A percentile compares a stretch with the other conserved stretches of the same genome.
Evolutionary conservation across 129 eudicot species (phyloP).

Genomic region (Centrapalus pauciflorus): DNA sequence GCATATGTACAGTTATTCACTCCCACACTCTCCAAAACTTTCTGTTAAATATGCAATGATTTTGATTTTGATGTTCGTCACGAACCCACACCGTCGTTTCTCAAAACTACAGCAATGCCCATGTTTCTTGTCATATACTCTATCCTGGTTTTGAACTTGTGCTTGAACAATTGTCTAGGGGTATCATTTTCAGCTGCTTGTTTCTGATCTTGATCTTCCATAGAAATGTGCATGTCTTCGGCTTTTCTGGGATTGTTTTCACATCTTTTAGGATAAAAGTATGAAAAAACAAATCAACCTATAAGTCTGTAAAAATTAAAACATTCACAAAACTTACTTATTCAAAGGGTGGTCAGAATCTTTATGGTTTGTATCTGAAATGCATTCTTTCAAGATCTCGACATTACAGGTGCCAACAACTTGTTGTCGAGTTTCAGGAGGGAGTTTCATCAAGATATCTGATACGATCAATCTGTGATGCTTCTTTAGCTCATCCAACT

Average conservation of each 20-base stretch:
- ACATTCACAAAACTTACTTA: slow-evolving; percentile 35
- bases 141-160: slow-evolving; percentile 21
- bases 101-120: slow-evolving; percentile 50
- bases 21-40: slow-evolving; percentile 2
- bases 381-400: slow-evolving; percentile 23
- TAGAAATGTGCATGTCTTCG: slow-evolving; percentile 7
- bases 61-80: slow-evolving; percentile 6
- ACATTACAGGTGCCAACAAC: slow-evolving; percentile 37
- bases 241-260: slow-evolving; percentile 22
- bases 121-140: slow-evolving; percentile 22
- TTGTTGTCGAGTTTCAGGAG: slow-evolving; percentile 41
- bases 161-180: slow-evolving; percentile 18
- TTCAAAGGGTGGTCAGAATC: slow-evolving; percentile 11
- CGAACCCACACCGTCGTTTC: slow-evolving; percentile 27
- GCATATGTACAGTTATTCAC: slow-evolving; percentile 45
- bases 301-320: slow-evolving; percentile 9
- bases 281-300: slow-evolving; percentile 15
- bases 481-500: slow-evolving; percentile 62
- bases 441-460: slow-evolving; percentile 43
- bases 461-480: slow-evolving; percentile 45
- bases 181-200: slow-evolving; percentile 19
- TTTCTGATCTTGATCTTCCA: slow-evolving; percentile 15
- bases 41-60: neutral
- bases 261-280: slow-evolving; percentile 8
- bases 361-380: neutral